These are phyloP conservation scores for Lupinus albus DNA, from an alignment of 306 rosid genomes.

Conservation along the genomic window DNA sequence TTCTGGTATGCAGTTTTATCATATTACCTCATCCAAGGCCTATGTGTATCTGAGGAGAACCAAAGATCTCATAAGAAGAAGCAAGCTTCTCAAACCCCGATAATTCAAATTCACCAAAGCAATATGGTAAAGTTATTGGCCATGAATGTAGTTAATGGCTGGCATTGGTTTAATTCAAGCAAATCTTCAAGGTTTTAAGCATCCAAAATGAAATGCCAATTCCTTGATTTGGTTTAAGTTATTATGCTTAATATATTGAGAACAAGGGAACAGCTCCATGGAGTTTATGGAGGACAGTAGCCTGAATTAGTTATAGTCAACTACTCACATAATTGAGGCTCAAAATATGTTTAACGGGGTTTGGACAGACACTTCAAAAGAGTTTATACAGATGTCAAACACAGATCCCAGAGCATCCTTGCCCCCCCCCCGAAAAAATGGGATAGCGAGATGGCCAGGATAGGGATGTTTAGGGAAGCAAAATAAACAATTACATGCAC, in stretches of 20 bases:
- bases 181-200: neutral
- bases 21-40: neutral
- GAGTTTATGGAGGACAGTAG: neutral
- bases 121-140: neutral
- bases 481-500: no score
- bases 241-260: neutral
- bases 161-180: neutral
- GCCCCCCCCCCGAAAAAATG: no score
- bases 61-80: neutral
- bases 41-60: neutral
- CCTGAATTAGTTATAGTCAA: neutral
- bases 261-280: neutral
- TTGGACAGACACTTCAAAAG: neutral
- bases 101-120: conserved; percentile 1
- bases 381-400: neutral
- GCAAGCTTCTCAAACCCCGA: neutral
- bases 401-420: no score
- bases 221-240: neutral
- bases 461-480: no score
- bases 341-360: neutral
- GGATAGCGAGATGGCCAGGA: no score
- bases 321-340: neutral
- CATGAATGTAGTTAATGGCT: neutral
- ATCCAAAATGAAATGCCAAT: neutral
- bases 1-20: neutral